These are phyloP conservation scores for Testicularia cyperi DNA, from an alignment of 1,284 basidiomycete species.

Conservation along the genomic window DNA sequence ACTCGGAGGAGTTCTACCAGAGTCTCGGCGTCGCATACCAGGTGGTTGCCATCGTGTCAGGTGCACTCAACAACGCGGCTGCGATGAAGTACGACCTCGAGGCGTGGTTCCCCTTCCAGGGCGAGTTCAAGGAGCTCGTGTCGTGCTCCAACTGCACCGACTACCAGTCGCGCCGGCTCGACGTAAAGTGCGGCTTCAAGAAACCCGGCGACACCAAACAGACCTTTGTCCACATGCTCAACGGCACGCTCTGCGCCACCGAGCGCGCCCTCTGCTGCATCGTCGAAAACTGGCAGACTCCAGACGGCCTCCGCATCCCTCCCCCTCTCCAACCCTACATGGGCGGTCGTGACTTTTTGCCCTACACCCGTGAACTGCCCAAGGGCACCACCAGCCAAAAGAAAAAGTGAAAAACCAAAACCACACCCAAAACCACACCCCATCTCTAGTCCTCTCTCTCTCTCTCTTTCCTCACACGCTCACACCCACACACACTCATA, in stretches of 20 bases:
- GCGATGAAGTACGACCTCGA: conserved; percentile 97
- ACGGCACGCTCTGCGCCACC: conserved; percentile 91
- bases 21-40: conserved; percentile 87
- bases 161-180: conserved; percentile 60
- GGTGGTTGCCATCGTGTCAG: conserved; percentile 92
- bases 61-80: conserved; percentile 93
- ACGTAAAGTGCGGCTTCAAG: conserved; percentile 57
- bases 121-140: conserved; percentile 81
- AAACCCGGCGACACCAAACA: conserved; percentile 59
- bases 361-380: conserved; percentile 79
- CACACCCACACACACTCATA: too few species aligned
- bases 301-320: conserved; percentile 87
- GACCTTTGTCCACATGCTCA: conserved; percentile 59
- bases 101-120: conserved; percentile 99
- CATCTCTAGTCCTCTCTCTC: too few species aligned
- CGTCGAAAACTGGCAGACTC: conserved; percentile 98
- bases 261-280: conserved; percentile 94
- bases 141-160: conserved; percentile 63
- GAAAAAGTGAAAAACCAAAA: too few species aligned
- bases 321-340: conserved; percentile 88
- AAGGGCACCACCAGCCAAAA: conserved; percentile 68
- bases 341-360: conserved; percentile 90
- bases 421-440: too few species aligned
- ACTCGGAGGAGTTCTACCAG: conserved; percentile 93
- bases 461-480: too few species aligned